These are phyloP conservation scores for Tetrahymena elliotti DNA, from an alignment of 73 alveolate species.

Conservation along the genomic window DNA sequence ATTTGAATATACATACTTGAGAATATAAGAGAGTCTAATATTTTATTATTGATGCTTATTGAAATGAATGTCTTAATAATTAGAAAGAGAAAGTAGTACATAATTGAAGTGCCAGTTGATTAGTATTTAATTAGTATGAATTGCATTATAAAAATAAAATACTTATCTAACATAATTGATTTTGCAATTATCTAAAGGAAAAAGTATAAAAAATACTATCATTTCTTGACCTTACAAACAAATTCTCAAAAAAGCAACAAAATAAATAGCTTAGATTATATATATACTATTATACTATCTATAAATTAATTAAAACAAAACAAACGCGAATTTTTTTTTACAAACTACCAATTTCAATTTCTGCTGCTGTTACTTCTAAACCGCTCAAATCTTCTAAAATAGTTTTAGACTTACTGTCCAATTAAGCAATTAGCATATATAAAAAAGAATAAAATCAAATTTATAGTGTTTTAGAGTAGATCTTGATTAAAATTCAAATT, in stretches of 20 bases:
- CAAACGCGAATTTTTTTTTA: neutral
- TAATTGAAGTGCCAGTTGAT: too few relatives aligned
- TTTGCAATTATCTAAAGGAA: neutral
- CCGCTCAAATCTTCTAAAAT: neutral
- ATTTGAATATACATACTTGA: neutral
- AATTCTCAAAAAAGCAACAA: neutral
- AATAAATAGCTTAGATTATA: neutral
- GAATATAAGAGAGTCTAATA: neutral
- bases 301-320: neutral
- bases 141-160: too few relatives aligned
- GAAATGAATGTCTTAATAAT: neutral
- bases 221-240: neutral
- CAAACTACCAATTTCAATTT: neutral
- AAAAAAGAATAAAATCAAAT: neutral
- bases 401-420: neutral
- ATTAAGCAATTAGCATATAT: neutral
- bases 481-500: neutral
- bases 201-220: neutral
- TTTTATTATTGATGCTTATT: too few relatives aligned
- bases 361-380: neutral
- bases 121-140: neutral
- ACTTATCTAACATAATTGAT: neutral
- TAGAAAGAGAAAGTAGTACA: neutral
- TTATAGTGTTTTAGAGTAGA: neutral
- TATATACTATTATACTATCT: neutral